Evolutionary conservation across 345 rosid genomes (phyloP), one percentile per base, ranked within the genome.

Genomic region (Conringia planisiliqua): DNA sequence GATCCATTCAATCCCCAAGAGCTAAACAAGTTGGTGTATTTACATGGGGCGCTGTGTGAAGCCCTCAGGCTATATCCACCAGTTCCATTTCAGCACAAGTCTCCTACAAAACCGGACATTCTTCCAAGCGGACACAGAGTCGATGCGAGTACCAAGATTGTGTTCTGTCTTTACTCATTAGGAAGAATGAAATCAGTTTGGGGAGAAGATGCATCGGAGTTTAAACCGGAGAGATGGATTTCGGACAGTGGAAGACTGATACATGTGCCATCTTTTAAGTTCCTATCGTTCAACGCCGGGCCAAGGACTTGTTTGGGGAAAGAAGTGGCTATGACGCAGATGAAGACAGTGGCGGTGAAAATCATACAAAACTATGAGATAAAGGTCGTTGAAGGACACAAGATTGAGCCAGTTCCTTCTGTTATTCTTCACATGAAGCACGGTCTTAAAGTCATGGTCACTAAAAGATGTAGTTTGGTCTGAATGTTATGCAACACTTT

Each of bases 1-100:
- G 22, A 17, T 39, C 43, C 65, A 58, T 61, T 71, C 20, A 7
- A 36, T 48, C 35, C 67, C 1, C 60, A 46, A 10, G 73, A 67
- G 33, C 1, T 75, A 8, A 78, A 52, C 29, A 67, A 76, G 35
- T 18, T 86, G 46, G 74, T 82, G 27, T 86, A 80, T 24, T 69
- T 85, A 30, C 85, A 82, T 8, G 83, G 73, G 10, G 84, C 85
- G 4, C n/a, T 83, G 13, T 62, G 10, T 44, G 75, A 76, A 70
- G 42, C 71, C n/a, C 51, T 76, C 2, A 70, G 80, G 66, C 58
- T 76, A 11, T 76, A 76, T 24, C 75, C 80, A 17, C 71, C 80
- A 9, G 75, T 76, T 63, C 75, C 80, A 2, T 70, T 76, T 36
- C 60, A 62, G n/a, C 71, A 62, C 50, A 76, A 70, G 59, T 69